Evolutionary conservation across 768 basidiomycete species (phyloP).

Genomic region (Kwoniella sp.): DNA sequence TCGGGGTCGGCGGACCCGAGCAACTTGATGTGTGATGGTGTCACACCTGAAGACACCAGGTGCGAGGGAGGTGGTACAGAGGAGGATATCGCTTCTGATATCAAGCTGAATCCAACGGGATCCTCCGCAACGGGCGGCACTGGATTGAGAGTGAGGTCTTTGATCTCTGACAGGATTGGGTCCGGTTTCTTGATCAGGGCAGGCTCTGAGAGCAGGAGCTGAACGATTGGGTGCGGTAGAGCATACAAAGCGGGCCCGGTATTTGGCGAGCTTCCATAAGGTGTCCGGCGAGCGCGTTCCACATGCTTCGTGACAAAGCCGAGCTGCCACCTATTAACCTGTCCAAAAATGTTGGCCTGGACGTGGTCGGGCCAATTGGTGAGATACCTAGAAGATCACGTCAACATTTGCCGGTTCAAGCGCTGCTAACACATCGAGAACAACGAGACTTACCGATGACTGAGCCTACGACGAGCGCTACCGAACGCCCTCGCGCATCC

Average conservation of each 20-base stretch:
- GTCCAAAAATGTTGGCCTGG: slow-evolving; percentile 59
- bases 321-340: slow-evolving; percentile 66
- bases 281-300: slow-evolving; percentile 39
- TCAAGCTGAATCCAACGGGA: slow-evolving; percentile 10
- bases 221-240: slow-evolving; percentile 25
- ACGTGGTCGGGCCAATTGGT: slow-evolving; percentile 59
- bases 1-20: slow-evolving; percentile 14
- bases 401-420: too few relatives aligned
- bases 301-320: slow-evolving; percentile 57
- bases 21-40: slow-evolving; percentile 16
- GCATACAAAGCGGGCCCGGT: slow-evolving; percentile 8
- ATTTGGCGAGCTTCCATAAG: slow-evolving; percentile 47
- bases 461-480: slow-evolving; percentile 62
- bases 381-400: slow-evolving; percentile 72
- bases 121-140: too few relatives aligned
- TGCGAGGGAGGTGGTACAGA: not conserved
- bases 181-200: slow-evolving; percentile 15
- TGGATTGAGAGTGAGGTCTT: too few relatives aligned
- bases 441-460: slow-evolving; percentile 60
- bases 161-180: too few relatives aligned
- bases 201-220: slow-evolving; percentile 38
- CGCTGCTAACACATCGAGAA: slow-evolving; percentile 7
- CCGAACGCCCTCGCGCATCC: slow-evolving; percentile 68
- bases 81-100: slow-evolving; percentile 13
- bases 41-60: slow-evolving; percentile 15